These are phyloP conservation scores for Entoloma clypeatum DNA, from an alignment of 1,284 basidiomycete species.

Conservation along the genomic window DNA sequence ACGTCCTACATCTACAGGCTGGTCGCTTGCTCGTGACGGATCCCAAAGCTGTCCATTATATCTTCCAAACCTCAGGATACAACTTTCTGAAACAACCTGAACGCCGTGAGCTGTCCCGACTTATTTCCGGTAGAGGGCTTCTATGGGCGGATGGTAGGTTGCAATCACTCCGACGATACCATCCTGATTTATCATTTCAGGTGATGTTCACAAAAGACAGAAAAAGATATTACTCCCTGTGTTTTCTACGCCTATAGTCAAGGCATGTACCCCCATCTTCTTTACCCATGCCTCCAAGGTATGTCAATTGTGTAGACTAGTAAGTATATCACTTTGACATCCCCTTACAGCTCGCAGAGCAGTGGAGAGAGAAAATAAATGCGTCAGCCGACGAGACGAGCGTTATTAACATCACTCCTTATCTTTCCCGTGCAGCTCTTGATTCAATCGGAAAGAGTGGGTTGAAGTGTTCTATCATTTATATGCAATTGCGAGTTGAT, in stretches of 20 bases:
- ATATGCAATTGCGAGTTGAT: neutral
- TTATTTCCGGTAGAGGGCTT: constrained; percentile 28
- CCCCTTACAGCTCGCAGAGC: constrained; percentile 35
- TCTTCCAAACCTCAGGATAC: constrained; percentile 39
- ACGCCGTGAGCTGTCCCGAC: constrained; percentile 27
- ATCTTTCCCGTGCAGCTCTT: constrained; percentile 39
- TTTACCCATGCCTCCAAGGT: constrained; percentile 33
- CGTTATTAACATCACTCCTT: constrained; percentile 39
- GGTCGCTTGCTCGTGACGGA: constrained; percentile 38
- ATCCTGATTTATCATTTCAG: constrained; percentile 17
- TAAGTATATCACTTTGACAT: constrained; percentile 1
- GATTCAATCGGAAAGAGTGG: constrained; percentile 46
- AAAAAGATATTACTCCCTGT: constrained; percentile 36
- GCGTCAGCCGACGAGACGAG: constrained; percentile 24
- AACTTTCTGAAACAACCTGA: constrained; percentile 33
- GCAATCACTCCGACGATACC: neutral
- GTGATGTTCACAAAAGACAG: constrained; percentile 33
- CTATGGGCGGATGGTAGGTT: constrained; percentile 29
- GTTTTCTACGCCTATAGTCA: constrained; percentile 32
- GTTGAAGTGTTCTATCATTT: neutral
- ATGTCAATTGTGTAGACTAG: constrained; percentile 7
- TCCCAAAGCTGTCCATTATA: constrained; percentile 41
- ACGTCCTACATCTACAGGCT: constrained; percentile 26
- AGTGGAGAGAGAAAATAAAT: constrained; percentile 42
- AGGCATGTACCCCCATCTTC: constrained; percentile 31